Conservation (phyloP, 23 red algal species). For the Chondrus crispus region DNA sequence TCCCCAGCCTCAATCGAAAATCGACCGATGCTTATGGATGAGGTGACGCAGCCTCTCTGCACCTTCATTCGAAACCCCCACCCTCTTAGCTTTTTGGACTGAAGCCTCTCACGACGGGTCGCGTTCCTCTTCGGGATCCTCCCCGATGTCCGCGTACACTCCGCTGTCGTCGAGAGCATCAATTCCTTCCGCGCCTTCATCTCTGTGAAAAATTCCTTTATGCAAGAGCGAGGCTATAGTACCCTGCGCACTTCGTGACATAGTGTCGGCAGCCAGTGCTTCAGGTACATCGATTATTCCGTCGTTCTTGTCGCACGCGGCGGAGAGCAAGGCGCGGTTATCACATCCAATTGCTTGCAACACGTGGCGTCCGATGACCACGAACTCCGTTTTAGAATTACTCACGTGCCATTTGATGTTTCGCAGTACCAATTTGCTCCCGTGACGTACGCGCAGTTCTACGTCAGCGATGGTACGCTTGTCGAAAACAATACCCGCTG, state of each 20-base stretch:
- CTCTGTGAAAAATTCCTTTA: not conserved
- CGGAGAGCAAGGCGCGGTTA: not conserved
- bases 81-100: not conserved
- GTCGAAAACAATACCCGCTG: not conserved
- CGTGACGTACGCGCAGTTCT: not conserved
- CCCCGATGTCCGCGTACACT: slow-evolving; percentile 24
- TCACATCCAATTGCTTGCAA: slow-evolving; percentile 1
- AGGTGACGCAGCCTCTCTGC: not conserved
- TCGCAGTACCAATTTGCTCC: not conserved
- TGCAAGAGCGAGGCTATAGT: not conserved
- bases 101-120: not conserved
- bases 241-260: not conserved
- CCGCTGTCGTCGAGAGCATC: slow-evolving; percentile 3
- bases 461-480: not conserved
- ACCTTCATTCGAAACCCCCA: not conserved
- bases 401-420: not conserved
- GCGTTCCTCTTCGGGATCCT: not conserved
- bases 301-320: not conserved
- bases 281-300: not conserved
- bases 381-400: not conserved
- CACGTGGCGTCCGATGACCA: not conserved
- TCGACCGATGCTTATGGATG: not conserved
- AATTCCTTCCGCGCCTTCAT: not conserved
- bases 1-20: not conserved
- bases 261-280: not conserved